Percentiles rank a stretch among this genome's conserved stretches.
These are phyloP conservation scores for Skeletonema marinoi DNA, from an alignment of 108 stramenopile genomes.

Conservation along the genomic window DNA sequence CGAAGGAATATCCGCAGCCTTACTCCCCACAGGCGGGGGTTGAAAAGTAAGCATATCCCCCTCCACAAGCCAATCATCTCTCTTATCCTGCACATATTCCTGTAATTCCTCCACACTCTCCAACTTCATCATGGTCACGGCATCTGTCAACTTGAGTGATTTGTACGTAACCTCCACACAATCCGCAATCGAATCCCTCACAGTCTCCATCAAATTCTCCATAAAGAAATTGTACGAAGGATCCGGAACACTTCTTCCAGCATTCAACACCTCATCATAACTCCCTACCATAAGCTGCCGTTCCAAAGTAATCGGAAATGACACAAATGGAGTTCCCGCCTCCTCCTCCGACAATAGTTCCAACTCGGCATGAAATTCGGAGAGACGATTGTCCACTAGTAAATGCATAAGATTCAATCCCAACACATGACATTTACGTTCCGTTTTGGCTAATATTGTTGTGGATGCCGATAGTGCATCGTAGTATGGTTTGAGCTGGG, in stretches of 20 bases:
- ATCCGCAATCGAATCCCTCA: conserved; percentile 86
- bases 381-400: conserved; percentile 85
- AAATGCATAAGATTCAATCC: conserved; percentile 88
- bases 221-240: conserved; percentile 80
- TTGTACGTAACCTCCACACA: conserved; percentile 86
- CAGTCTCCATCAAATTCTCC: conserved; percentile 78
- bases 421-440: conserved; percentile 76
- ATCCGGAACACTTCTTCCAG: conserved; percentile 62
- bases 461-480: conserved; percentile 24
- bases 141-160: conserved; percentile 67
- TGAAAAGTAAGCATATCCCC: conserved; percentile 65
- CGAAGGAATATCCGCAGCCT: conserved; percentile 77
- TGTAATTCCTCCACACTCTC: conserved; percentile 60
- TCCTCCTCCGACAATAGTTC: conserved; percentile 82
- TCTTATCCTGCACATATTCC: conserved; percentile 74
- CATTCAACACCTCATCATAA: conserved; percentile 79
- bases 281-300: conserved; percentile 88
- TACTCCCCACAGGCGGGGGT: conserved; percentile 55
- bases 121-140: conserved; percentile 83
- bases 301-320: conserved; percentile 86
- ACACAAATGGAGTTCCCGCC: conserved; percentile 59
- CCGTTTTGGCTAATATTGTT: conserved; percentile 8
- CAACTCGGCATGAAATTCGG: conserved; percentile 90
- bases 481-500: conserved; percentile 80
- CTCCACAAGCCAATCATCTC: conserved; percentile 89